Conservation (phyloP, 805 yeast species). For the Zygotorulaspora danielsina region DNA sequence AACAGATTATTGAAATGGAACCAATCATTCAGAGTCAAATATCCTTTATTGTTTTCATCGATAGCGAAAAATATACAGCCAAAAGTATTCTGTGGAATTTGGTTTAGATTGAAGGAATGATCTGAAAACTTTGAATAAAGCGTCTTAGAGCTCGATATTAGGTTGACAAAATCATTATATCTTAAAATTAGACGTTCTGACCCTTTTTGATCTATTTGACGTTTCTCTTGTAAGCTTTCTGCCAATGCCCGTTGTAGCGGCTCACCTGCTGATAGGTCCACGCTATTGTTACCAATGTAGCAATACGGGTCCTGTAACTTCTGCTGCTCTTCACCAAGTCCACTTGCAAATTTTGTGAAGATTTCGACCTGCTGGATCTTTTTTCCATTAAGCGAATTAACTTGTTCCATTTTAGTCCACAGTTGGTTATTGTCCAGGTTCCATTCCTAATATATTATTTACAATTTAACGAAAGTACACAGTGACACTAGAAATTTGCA, state of each 20-base stretch:
- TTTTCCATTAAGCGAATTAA: constrained; percentile 36
- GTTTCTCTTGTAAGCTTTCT: background rate
- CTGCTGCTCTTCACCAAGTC: constrained; percentile 30
- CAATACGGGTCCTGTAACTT: constrained; percentile 16
- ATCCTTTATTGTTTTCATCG: constrained; percentile 68
- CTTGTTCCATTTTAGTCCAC: constrained; percentile 35
- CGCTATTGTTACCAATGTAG: constrained; percentile 3
- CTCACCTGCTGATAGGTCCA: background rate
- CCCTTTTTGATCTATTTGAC: background rate
- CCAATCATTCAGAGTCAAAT: constrained; percentile 67
- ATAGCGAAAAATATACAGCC: constrained; percentile 77
- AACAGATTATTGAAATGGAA: constrained; percentile 56
- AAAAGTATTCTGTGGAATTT: constrained; percentile 53
- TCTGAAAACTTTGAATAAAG: constrained; percentile 34
- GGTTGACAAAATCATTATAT: constrained; percentile 36
- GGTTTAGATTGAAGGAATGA: constrained; percentile 44
- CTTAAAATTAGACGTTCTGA: constrained; percentile 31
- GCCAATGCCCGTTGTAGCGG: background rate
- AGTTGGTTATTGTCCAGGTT: constrained; percentile 10
- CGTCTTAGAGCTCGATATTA: constrained; percentile 35
- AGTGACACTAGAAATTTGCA: too few species aligned
- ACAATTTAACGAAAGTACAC: too few species aligned
- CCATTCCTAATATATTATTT: constrained; percentile 9
- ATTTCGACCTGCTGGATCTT: constrained; percentile 41
- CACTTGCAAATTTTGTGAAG: constrained; percentile 42